These are phyloP conservation scores for Irpex lacteus DNA, from an alignment of 1,284 basidiomycete genomes.

Conservation along the genomic window DNA sequence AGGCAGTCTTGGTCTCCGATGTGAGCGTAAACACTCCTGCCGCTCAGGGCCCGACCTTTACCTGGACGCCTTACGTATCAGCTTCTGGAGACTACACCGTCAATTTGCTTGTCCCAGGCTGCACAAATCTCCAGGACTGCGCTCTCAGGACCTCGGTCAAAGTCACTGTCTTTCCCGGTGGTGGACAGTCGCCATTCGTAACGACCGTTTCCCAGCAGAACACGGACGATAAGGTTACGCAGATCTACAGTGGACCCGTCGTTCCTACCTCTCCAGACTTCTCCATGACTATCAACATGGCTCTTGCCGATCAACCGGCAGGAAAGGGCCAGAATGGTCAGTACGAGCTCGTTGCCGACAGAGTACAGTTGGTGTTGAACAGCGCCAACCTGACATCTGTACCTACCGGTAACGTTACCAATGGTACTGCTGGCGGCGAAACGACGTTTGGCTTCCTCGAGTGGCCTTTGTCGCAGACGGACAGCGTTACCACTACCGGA, in stretches of 20 bases:
- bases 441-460: slow-evolving; percentile 76
- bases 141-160: slow-evolving; percentile 76
- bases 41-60: slow-evolving; percentile 69
- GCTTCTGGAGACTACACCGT: slow-evolving; percentile 86
- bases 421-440: slow-evolving; percentile 30
- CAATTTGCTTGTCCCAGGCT: slow-evolving; percentile 86
- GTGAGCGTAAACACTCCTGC: slow-evolving; percentile 65
- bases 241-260: slow-evolving; percentile 83
- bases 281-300: slow-evolving; percentile 72
- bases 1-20: slow-evolving; percentile 70
- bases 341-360: slow-evolving; percentile 81
- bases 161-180: slow-evolving; percentile 80
- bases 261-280: slow-evolving; percentile 73
- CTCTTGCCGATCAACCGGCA: slow-evolving; percentile 56
- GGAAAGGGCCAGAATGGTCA: slow-evolving; percentile 62
- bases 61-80: slow-evolving; percentile 89
- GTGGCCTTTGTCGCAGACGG: slow-evolving; percentile 57
- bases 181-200: slow-evolving; percentile 60
- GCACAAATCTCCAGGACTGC: slow-evolving; percentile 80
- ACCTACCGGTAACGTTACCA: slow-evolving; percentile 27
- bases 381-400: slow-evolving; percentile 47
- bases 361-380: slow-evolving; percentile 70
- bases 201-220: slow-evolving; percentile 77
- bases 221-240: slow-evolving; percentile 53
- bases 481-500: slow-evolving; percentile 52